Base-by-base conservation (phyloP, 148 eudicot species). In the Vaccinium darrowii region DNA sequence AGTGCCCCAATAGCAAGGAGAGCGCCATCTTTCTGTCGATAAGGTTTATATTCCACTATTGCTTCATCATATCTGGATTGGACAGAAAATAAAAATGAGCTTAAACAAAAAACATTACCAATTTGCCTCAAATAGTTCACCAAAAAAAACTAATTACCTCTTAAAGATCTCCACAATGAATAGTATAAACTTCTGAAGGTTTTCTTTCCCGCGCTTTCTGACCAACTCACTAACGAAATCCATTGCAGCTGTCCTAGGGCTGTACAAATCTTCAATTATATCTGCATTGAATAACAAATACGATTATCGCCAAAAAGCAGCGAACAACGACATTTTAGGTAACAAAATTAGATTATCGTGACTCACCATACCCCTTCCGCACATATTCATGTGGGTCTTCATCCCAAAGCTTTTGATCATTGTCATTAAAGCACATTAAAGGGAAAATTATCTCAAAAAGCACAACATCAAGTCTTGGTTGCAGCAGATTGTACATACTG, bases 311-410 rank as follows among this genome's bases (percentile, higher is more conserved):
- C 67, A 87, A 72, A 30, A 62, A 67, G 8, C 39, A 63, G 47
- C 19, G 0, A 75, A 81, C 72, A 33, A 11, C 58, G 7, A 58
- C 39, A 23, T 5, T 51, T 14, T 51, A 52, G 9, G 25, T 67
- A 51, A 65, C n/a, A 7, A 84, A 75, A 27, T 56, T 53, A 82
- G 79, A 49, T 78, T 58, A 57, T 54, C 43, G 77, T 27, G 81
- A 90, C 96, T 86, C 86, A 97, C 99, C 99, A 90, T 97, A 97
- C 67, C 99, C 99, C 90, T 97, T 97, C 88, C 99, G 92, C 75
- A 97, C 98, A 91, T 97, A 97, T 89, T 97, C 99, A 90, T 97
- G 98, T 25, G 99, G 99, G 81, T 97, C 99, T 88, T 97, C 99
- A 80, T 97, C 99, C 99, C 99, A 97, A 78, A 95, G 98, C 88